phyloP scores from a whole-genome alignment of 208 protist genomes.

The Kentomonas sorsogonicus region DNA sequence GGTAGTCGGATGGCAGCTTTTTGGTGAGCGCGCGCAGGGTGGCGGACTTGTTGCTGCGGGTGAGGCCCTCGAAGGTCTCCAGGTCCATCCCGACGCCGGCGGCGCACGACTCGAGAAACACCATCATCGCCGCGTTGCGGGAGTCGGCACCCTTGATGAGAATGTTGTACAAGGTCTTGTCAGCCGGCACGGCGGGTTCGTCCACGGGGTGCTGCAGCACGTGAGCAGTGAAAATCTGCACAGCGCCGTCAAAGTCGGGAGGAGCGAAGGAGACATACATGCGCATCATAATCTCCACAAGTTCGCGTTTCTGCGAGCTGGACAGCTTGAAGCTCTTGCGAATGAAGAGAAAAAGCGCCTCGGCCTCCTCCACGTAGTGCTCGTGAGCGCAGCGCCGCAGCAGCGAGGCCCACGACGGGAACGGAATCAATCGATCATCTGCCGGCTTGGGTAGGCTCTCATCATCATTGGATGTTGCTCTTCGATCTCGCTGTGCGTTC shows the following conservation, averaged over 20 bases:
- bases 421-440: constrained; percentile 47
- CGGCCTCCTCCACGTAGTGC: constrained; percentile 69
- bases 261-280: constrained; percentile 77
- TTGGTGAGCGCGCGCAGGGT: constrained; percentile 50
- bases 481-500: neutral
- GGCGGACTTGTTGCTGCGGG: constrained; percentile 31
- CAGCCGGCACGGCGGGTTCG: constrained; percentile 42
- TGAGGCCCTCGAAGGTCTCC: constrained; percentile 64
- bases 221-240: constrained; percentile 65
- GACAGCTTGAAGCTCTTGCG: constrained; percentile 48
- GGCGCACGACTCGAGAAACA: constrained; percentile 79
- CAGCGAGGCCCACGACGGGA: constrained; percentile 74
- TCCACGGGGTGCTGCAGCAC: constrained; percentile 40
- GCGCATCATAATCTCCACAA: constrained; percentile 85
- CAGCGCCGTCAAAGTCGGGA: constrained; percentile 58
- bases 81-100: constrained; percentile 49
- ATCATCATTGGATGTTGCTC: neutral
- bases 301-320: constrained; percentile 51
- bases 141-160: constrained; percentile 68
- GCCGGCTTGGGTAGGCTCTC: neutral
- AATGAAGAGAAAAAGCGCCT: constrained; percentile 72
- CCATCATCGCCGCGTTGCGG: constrained; percentile 82
- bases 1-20: constrained; percentile 76
- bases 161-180: constrained; percentile 53
- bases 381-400: constrained; percentile 70